Conservation (phyloP, 2,329 filamentous ascomycete genomes). For the Cryphonectria naterciae region DNA sequence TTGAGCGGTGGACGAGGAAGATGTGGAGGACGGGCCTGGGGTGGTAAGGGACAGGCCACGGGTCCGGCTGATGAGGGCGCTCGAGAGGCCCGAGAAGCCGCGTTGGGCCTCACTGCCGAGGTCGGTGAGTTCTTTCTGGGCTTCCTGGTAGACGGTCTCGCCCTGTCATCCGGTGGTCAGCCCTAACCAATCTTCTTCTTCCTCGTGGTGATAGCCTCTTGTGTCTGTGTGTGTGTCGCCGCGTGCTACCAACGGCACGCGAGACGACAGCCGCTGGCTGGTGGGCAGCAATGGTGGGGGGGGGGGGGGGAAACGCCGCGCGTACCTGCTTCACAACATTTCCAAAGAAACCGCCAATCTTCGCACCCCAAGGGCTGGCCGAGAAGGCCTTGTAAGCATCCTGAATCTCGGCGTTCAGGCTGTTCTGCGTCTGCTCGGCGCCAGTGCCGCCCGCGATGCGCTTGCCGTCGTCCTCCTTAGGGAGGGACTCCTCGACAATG, state of each 20-base stretch:
- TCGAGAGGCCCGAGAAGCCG: slow-evolving; percentile 72
- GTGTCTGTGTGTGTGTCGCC: neutral
- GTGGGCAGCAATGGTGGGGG: too few relatives aligned
- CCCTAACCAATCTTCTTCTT: neutral
- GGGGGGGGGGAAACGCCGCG: slow-evolving; percentile 29
- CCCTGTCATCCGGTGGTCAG: slow-evolving; percentile 53
- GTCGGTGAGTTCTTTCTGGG: slow-evolving; percentile 79
- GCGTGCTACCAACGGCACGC: neutral
- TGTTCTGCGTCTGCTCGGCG: slow-evolving; percentile 49
- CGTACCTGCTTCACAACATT: slow-evolving; percentile 91
- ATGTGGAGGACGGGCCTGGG: slow-evolving; percentile 34
- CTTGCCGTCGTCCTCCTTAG: slow-evolving; percentile 57
- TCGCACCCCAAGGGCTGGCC: slow-evolving; percentile 86
- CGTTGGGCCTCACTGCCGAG: slow-evolving; percentile 82
- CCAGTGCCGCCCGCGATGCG: slow-evolving; percentile 43
- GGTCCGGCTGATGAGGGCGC: slow-evolving; percentile 72
- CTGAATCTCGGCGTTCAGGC: slow-evolving; percentile 86
- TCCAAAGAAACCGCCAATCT: slow-evolving; percentile 85
- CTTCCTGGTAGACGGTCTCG: slow-evolving; percentile 81
- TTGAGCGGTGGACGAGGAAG: slow-evolving; percentile 36
- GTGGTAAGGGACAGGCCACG: slow-evolving; percentile 69
- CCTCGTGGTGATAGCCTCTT: neutral
- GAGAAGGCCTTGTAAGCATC: slow-evolving; percentile 95
- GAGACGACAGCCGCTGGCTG: neutral
- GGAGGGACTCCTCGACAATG: slow-evolving; percentile 81